Evolutionary conservation across 129 eudicot species (phyloP), one percentile per base, ranked within the genome.

Genomic region (Oenanthe sinensis): DNA sequence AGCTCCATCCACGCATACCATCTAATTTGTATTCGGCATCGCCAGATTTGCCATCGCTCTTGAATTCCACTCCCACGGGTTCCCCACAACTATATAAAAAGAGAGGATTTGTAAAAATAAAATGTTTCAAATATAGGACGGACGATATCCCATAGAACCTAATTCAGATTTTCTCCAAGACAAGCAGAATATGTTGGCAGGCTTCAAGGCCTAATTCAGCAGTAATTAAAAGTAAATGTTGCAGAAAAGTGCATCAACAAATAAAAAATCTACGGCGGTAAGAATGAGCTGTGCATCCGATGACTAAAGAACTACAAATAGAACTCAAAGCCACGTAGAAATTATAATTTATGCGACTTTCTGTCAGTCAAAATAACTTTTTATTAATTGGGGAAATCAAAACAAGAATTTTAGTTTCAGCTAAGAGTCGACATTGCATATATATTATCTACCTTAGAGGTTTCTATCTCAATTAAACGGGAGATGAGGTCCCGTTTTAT

Each of bases 61-160:
- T 16, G 91, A 75, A 74, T 88, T 88, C 78, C 84, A 83, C 62
- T 88, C 89, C 91, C 91, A 88, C 73, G 91, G 91, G 42, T 88
- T 88, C 91, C 91, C 85, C 11, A 88, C 75, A 19, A 71, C 75
- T 71, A 71, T 30, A 22, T 39, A 40, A 71, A 37, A 40, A 37
- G 47, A 71, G 28, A 71, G 70, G 70, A 63, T 63, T 17, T 24
- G 70, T 63, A 33, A 33, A 33, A 33, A 33, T 33, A 33, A 33
- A 33, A 33, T 33, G 36, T 33, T 33, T 33, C 36, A 33, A 33
- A 8, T 55, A 55, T 22, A 20, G 12, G 63, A 55, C 26, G 22
- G 9, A 20, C 28, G 4, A 8, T 20, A 20, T 55, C 28, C 63
- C 63, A 55, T 7, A 2, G 4, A 6, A 55, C 28, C 28, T 22